These are phyloP conservation scores for Aureococcus anophagefferens DNA, from an alignment of 108 stramenopile genomes.

Conservation along the genomic window DNA sequence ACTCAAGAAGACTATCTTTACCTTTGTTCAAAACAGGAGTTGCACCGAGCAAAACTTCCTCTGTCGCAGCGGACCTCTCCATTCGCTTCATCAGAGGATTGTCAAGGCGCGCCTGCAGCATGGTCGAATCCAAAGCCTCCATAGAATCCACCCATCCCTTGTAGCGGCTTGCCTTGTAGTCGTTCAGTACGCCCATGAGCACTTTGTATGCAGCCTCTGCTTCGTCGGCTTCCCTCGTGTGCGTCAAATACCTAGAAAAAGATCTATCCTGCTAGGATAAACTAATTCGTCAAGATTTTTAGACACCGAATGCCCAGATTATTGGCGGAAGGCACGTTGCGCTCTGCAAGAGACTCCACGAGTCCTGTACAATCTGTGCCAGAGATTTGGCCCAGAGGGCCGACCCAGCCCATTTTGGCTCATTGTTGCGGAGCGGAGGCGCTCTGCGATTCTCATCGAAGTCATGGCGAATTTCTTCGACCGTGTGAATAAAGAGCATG, in stretches of 20 bases:
- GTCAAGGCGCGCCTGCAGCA: conserved; percentile 34
- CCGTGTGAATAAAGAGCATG: conserved; percentile 20
- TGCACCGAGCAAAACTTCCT: conserved; percentile 15
- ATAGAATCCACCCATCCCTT: conserved; percentile 43
- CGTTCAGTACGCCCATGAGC: conserved; percentile 37
- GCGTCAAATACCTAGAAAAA: conserved; percentile 23
- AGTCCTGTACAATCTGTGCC: conserved; percentile 9
- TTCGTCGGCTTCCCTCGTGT: conserved; percentile 24
- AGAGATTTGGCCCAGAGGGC: conserved; percentile 50
- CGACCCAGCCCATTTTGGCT: conserved; percentile 50
- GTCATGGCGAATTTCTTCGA: conserved; percentile 27
- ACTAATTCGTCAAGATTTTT: no score
- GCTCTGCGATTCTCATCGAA: conserved; percentile 36
- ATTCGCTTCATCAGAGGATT: conserved; percentile 36
- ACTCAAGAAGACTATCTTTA: no score
- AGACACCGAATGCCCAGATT: neutral
- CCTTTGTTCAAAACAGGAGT: no score
- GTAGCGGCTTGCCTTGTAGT: conserved; percentile 40
- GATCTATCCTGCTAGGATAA: no score
- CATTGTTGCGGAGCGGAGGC: conserved; percentile 46
- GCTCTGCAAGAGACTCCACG: conserved; percentile 7
- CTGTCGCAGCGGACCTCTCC: neutral
- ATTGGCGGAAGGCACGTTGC: neutral
- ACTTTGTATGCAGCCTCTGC: conserved; percentile 34
- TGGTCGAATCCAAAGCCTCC: conserved; percentile 14